Evolutionary conservation across 139 green algal genomes (phyloP).

Genomic region (Picochlorum sp.): DNA sequence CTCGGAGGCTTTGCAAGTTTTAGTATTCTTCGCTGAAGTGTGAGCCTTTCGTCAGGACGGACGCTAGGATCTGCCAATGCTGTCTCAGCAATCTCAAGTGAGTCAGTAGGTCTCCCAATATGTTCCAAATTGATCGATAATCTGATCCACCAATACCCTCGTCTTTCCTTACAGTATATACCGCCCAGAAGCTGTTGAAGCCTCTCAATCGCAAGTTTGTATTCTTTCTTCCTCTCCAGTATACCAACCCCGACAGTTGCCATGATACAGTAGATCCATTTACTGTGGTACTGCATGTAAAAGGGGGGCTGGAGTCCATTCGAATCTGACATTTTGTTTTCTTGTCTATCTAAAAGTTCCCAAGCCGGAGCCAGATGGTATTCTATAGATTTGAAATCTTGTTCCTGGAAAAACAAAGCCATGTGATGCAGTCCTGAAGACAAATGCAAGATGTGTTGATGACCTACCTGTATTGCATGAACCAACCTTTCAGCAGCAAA

Average conservation of each 20-base stretch:
- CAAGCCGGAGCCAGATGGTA: conserved; percentile 25
- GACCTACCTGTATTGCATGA: conserved; percentile 35
- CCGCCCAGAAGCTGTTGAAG: conserved; percentile 66
- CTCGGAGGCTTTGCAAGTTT: conserved; percentile 70
- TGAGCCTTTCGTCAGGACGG: conserved; percentile 48
- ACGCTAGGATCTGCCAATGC: conserved; percentile 65
- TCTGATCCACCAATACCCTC: conserved; percentile 75
- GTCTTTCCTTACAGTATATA: conserved; percentile 42
- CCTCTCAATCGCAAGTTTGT: conserved; percentile 43
- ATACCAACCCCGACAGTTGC: conserved; percentile 60
- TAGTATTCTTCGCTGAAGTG: conserved; percentile 65
- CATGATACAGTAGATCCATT: conserved; percentile 58
- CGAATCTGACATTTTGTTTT: conserved; percentile 23
- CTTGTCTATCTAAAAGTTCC: conserved; percentile 9
- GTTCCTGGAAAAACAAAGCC: conserved; percentile 5
- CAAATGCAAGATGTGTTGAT: too few species aligned
- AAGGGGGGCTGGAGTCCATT: not conserved
- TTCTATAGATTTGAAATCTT: conserved; percentile 24
- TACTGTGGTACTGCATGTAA: conserved; percentile 3
- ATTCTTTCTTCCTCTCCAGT: conserved; percentile 58
- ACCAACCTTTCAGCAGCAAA: conserved; percentile 39
- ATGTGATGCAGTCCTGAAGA: not conserved
- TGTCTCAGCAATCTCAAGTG: conserved; percentile 60
- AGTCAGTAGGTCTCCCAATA: conserved; percentile 14
- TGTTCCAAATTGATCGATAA: conserved; percentile 73